Conservation (phyloP, 805 yeast genomes). For the Zygosaccharomyces kombuchaensis region DNA sequence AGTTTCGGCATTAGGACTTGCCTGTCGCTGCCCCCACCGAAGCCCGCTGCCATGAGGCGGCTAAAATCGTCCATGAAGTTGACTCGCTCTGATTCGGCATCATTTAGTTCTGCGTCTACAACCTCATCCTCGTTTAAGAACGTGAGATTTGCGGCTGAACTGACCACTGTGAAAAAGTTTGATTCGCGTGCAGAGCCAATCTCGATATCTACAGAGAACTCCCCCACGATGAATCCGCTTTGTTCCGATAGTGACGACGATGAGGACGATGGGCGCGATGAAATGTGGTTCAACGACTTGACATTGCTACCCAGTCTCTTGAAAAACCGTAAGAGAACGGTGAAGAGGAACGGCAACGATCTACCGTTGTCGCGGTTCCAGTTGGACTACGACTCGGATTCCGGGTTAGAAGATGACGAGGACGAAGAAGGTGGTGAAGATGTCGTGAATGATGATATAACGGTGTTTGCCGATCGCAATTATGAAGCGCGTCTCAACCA, state of each 20-base stretch:
- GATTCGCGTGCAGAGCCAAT: conserved; percentile 57
- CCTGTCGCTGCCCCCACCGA: conserved; percentile 5
- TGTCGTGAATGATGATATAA: conserved; percentile 3
- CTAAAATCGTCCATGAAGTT: conserved; percentile 29
- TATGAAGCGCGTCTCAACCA: conserved; percentile 1
- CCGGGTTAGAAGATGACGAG: conserved; percentile 17
- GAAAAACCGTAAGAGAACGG: background rate
- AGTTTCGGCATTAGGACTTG: background rate
- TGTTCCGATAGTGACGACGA: conserved; percentile 7
- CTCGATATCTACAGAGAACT: conserved; percentile 55
- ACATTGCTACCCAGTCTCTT: conserved; percentile 11
- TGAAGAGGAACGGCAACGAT: background rate
- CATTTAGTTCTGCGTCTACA: conserved; percentile 15
- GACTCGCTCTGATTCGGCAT: conserved; percentile 11
- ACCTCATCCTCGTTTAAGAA: conserved; percentile 41
- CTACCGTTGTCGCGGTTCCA: conserved; percentile 10
- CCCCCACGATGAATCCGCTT: conserved; percentile 32
- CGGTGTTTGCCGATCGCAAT: conserved; percentile 8
- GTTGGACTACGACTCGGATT: conserved; percentile 22
- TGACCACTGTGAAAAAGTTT: conserved; percentile 62
- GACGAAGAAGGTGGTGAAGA: conserved; percentile 7
- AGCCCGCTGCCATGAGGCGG: conserved; percentile 9
- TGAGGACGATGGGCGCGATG: conserved; percentile 11
- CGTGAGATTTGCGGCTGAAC: conserved; percentile 58
- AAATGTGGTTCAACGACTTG: conserved; percentile 19